Evolutionary conservation across 2,329 filamentous ascomycete species (phyloP).

Genomic region (Microsporum ferrugineum): DNA sequence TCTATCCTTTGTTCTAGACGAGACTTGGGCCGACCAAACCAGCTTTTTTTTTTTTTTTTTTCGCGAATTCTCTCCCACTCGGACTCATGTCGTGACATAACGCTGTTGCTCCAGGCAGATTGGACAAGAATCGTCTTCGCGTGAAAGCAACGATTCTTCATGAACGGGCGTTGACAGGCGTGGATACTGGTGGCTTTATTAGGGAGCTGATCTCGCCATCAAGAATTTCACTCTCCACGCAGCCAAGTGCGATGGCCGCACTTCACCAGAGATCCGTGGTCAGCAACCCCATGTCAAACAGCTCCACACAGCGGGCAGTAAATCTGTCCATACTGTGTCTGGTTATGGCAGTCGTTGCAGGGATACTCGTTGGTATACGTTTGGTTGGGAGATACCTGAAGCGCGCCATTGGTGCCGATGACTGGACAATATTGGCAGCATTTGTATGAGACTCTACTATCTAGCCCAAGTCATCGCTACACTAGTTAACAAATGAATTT

Average conservation of each 20-base stretch:
- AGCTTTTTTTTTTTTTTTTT: neutral
- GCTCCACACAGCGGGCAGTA: neutral
- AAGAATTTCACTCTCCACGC: neutral
- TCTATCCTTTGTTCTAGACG: neutral
- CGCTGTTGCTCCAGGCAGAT: neutral
- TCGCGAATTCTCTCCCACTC: neutral
- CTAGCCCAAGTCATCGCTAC: neutral
- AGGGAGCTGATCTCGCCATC: neutral
- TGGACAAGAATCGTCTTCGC: neutral
- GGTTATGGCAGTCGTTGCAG: constrained; percentile 16
- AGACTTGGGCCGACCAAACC: neutral
- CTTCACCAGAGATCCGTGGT: neutral
- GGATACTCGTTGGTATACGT: constrained; percentile 16
- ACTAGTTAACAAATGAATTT: neutral
- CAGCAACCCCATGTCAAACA: too few species aligned
- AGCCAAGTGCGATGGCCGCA: neutral
- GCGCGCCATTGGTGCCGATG: constrained; percentile 15
- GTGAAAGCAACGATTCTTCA: neutral
- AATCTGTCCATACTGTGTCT: neutral
- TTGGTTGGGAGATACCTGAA: constrained; percentile 15
- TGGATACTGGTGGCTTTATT: neutral
- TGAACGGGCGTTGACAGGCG: neutral
- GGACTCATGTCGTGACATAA: neutral
- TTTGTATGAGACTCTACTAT: constrained; percentile 9
- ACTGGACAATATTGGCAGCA: constrained; percentile 18